Evolutionary conservation across 2,329 filamentous ascomycete genomes (phyloP).

Genomic region (Eurotiales sp.): DNA sequence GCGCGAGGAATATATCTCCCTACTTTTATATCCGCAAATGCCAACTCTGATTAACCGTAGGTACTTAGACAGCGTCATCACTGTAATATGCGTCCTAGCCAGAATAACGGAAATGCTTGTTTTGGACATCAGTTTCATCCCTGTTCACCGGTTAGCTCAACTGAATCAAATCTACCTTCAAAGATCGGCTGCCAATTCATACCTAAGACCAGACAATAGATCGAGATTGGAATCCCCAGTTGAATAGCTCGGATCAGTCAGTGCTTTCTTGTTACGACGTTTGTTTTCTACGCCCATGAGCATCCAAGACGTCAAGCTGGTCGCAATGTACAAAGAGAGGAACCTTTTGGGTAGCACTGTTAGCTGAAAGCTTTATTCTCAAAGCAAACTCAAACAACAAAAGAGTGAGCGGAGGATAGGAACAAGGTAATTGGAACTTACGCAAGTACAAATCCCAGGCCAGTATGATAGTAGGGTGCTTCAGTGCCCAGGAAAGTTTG

Average conservation of each 20-base stretch:
- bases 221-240: background rate
- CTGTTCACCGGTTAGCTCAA: too few relatives aligned
- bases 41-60: too few relatives aligned
- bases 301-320: background rate
- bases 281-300: background rate
- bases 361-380: background rate
- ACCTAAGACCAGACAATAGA: background rate
- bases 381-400: too few relatives aligned
- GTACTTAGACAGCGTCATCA: too few relatives aligned
- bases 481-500: conserved; percentile 19
- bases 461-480: conserved; percentile 18
- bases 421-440: background rate
- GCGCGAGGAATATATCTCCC: too few relatives aligned
- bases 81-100: too few relatives aligned
- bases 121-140: background rate
- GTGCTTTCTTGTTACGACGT: background rate
- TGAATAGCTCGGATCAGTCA: background rate
- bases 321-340: background rate
- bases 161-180: too few relatives aligned
- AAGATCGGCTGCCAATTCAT: too few relatives aligned
- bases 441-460: conserved; percentile 5
- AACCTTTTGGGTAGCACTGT: background rate
- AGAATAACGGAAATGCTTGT: background rate
- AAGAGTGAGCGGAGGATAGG: too few relatives aligned
- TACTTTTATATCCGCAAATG: too few relatives aligned